Conservation (phyloP, 164 flowering plant species). For the Platanus orientalis region DNA sequence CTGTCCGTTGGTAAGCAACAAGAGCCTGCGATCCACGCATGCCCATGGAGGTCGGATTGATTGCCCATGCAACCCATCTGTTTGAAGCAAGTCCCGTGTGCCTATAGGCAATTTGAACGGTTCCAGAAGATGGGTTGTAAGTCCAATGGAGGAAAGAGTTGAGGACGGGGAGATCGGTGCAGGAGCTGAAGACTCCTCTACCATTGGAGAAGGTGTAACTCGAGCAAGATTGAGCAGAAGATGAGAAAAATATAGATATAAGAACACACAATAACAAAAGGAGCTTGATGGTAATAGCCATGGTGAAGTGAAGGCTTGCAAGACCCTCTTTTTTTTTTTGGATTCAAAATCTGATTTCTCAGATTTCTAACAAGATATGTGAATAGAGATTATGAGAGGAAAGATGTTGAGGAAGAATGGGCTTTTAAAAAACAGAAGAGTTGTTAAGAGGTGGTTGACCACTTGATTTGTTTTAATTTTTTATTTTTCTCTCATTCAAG, state of each 20-base stretch:
- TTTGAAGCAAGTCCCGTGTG: conserved; percentile 10
- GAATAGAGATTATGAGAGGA: too few relatives aligned
- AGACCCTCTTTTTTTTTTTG: too few relatives aligned
- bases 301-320: background rate
- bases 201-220: conserved; percentile 11
- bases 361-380: too few relatives aligned
- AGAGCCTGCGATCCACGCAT: conserved; percentile 57
- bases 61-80: conserved; percentile 43
- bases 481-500: too few relatives aligned
- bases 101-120: conserved; percentile 25
- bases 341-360: too few relatives aligned
- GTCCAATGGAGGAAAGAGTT: conserved; percentile 36
- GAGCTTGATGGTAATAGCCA: conserved; percentile 6
- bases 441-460: too few relatives aligned
- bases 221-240: conserved; percentile 34
- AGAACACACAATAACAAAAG: conserved; percentile 9
- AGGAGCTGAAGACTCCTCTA: conserved; percentile 9
- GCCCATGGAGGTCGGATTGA: conserved; percentile 19
- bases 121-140: conserved; percentile 12
- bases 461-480: too few relatives aligned
- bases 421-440: too few relatives aligned
- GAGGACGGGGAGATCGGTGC: conserved; percentile 23
- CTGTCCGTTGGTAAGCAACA: conserved; percentile 34
- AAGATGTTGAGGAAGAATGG: too few relatives aligned
- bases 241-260: conserved; percentile 12